A percentile compares a stretch with the other conserved stretches of the same genome.
Evolutionary conservation across 192 early-diverging fungal genomes (phyloP).

Genomic region (Gigaspora rosea): DNA sequence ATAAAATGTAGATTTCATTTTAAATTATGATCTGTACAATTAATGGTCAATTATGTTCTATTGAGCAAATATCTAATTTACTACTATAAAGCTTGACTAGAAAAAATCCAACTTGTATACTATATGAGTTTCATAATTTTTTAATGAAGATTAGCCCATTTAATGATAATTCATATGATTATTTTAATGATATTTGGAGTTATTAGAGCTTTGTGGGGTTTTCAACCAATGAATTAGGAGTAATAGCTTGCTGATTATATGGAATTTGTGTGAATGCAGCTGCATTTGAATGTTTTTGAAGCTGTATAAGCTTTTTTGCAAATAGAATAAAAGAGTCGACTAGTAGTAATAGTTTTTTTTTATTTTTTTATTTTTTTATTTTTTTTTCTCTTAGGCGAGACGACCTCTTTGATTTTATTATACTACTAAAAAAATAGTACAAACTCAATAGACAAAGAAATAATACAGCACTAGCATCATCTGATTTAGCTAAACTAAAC

Average conservation of each 20-base stretch:
- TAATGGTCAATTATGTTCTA: not conserved
- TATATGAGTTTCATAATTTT: not conserved
- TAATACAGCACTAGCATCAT: too few relatives aligned
- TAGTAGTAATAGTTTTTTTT: not conserved
- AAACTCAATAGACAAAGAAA: too few relatives aligned
- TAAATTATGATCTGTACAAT: too few relatives aligned
- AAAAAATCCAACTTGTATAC: not conserved
- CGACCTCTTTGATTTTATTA: too few relatives aligned
- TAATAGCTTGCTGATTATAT: conserved; percentile 27
- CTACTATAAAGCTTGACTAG: not conserved
- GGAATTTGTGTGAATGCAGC: not conserved
- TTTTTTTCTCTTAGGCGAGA: too few relatives aligned
- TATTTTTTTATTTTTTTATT: too few relatives aligned
- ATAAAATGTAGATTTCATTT: too few relatives aligned
- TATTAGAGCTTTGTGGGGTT: too few relatives aligned
- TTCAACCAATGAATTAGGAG: not conserved
- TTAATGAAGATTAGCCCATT: not conserved
- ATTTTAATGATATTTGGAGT: not conserved
- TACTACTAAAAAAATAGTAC: too few relatives aligned
- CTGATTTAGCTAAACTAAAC: too few relatives aligned
- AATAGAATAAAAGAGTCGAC: too few relatives aligned
- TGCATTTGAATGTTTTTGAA: not conserved
- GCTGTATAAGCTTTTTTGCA: not conserved
- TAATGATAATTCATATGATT: not conserved
- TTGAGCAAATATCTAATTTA: not conserved